A percentile compares a stretch with the other conserved stretches of the same genome.
Evolutionary conservation across 2,329 filamentous ascomycete species (phyloP).

Genomic region (Cordyceps javanica): DNA sequence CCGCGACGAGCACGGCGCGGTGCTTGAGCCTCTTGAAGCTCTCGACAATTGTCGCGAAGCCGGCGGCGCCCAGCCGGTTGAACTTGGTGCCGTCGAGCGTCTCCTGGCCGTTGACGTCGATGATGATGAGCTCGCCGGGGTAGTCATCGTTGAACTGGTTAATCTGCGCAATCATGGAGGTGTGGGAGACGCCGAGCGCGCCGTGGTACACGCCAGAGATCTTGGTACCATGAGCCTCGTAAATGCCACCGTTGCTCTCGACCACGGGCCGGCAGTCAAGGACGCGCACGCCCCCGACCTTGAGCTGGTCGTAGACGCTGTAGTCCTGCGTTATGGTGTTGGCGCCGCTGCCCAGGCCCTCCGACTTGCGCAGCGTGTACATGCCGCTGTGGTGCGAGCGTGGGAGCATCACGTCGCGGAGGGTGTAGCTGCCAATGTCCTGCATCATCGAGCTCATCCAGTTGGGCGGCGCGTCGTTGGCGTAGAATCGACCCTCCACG

Average conservation of each 20-base stretch:
- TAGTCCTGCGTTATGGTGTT: conserved; percentile 23
- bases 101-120: conserved; percentile 22
- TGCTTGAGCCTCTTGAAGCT: conserved; percentile 20
- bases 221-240: conserved; percentile 18
- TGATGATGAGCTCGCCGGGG: conserved; percentile 29
- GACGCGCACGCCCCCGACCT: conserved; percentile 23
- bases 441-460: conserved; percentile 27
- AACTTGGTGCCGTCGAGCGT: not conserved
- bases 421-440: conserved; percentile 21
- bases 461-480: conserved; percentile 18
- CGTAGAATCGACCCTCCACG: conserved; percentile 24
- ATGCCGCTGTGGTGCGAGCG: conserved; percentile 27
- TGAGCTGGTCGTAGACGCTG: conserved; percentile 21
- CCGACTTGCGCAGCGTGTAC: conserved; percentile 11
- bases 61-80: conserved; percentile 4
- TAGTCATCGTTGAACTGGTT: conserved; percentile 23
- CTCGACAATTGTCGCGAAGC: conserved; percentile 15
- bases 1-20: conserved; percentile 17
- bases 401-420: conserved; percentile 26
- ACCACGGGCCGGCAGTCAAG: conserved; percentile 23
- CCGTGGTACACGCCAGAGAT: conserved; percentile 19
- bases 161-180: conserved; percentile 23
- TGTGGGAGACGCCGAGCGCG: conserved; percentile 19
- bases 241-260: conserved; percentile 3
- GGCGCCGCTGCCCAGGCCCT: conserved; percentile 11